Evolutionary conservation across 805 yeast species (phyloP).

Genomic region (Ogataea pini): DNA sequence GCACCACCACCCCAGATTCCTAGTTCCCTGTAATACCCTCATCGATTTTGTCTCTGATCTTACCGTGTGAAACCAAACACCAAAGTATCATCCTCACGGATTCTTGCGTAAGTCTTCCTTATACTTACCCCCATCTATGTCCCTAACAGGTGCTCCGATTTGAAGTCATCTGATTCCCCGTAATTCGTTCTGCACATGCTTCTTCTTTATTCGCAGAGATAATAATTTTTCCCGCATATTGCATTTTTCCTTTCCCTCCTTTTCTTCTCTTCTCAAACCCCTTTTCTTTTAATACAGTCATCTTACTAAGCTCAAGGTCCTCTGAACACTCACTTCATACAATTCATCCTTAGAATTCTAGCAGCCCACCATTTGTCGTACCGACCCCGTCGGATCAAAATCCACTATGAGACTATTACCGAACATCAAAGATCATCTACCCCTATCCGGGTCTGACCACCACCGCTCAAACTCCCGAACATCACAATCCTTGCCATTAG

Average conservation of each 20-base stretch:
- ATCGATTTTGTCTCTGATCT: too few relatives aligned
- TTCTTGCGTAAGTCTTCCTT: too few relatives aligned
- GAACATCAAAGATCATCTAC: constrained; percentile 1
- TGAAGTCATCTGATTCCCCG: too few relatives aligned
- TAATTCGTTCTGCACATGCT: too few relatives aligned
- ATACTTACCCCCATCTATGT: too few relatives aligned
- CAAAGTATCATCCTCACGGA: too few relatives aligned
- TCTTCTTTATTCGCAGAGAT: too few relatives aligned
- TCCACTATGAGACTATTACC: constrained; percentile 3
- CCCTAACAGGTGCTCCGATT: too few relatives aligned
- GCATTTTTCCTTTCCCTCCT: background rate
- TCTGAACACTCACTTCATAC: background rate
- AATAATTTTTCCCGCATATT: constrained; percentile 1
- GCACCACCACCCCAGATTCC: too few relatives aligned
- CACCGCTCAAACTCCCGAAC: background rate
- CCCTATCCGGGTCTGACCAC: background rate
- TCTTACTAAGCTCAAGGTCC: background rate
- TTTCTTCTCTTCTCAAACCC: background rate
- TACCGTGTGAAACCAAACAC: too few relatives aligned
- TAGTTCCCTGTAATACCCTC: too few relatives aligned
- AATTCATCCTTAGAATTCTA: too few relatives aligned
- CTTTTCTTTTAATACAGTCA: background rate
- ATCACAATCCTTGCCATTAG: background rate
- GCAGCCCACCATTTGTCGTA: background rate
- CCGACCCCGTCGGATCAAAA: background rate